Percentiles rank a stretch among this genome's conserved stretches.
Conservation (phyloP, 2,329 filamentous ascomycete species). For the Parasarocladium wereldwijsianum region DNA sequence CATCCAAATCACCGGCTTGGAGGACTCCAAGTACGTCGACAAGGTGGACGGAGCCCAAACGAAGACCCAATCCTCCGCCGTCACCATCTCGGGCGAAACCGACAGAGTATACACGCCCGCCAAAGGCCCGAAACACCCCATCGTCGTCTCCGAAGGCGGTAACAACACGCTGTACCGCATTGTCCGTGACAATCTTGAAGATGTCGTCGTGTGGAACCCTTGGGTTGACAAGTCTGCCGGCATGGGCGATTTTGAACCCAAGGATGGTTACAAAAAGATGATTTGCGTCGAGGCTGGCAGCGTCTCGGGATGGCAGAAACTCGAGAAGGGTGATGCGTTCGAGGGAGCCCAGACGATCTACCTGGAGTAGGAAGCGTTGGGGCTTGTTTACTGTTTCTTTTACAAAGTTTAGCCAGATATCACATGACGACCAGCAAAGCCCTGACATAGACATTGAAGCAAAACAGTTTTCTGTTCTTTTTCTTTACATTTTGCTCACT, state of each 20-base stretch:
- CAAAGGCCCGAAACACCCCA: conserved; percentile 40
- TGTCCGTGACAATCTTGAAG: conserved; percentile 68
- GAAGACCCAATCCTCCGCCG: conserved; percentile 46
- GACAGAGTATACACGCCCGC: conserved; percentile 77
- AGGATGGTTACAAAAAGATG: conserved; percentile 86
- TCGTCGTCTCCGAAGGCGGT: conserved; percentile 43
- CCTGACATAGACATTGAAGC: no score
- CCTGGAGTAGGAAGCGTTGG: conserved; percentile 19
- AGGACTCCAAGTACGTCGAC: conserved; percentile 64
- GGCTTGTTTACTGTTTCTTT: no score
- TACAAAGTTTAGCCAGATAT: no score
- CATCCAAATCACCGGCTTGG: conserved; percentile 60
- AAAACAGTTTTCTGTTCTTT: no score
- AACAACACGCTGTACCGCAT: conserved; percentile 56
- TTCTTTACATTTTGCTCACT: no score
- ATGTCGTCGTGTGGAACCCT: conserved; percentile 95
- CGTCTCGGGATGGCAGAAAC: conserved; percentile 66
- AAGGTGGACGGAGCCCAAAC: conserved; percentile 57
- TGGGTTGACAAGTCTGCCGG: conserved; percentile 73
- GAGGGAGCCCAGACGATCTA: conserved; percentile 46
- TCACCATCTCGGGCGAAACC: conserved; percentile 64
- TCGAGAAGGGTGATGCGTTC: conserved; percentile 64
- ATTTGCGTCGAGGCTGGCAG: conserved; percentile 85
- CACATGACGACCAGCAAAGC: no score
- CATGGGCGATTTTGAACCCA: conserved; percentile 78